Conservation (phyloP, 768 basidiomycete species). For the Pisolithus sp. region DNA sequence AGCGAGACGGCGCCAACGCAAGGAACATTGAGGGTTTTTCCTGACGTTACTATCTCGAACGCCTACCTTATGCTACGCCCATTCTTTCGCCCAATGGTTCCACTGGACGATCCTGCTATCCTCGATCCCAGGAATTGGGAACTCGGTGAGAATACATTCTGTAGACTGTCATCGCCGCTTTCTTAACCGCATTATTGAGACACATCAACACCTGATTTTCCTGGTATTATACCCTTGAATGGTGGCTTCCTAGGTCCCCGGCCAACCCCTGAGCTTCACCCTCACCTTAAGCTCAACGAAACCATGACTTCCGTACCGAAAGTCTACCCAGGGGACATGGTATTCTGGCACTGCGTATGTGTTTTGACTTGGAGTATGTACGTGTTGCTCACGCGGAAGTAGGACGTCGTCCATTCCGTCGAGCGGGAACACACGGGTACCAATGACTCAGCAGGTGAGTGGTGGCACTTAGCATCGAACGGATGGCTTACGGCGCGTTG, state of each 20-base stretch:
- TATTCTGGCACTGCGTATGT: slow-evolving; percentile 66
- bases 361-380: background rate
- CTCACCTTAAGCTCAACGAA: slow-evolving; percentile 55
- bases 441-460: slow-evolving; percentile 49
- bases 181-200: too few species aligned
- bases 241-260: slow-evolving; percentile 33
- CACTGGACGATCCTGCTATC: slow-evolving; percentile 35
- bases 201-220: too few species aligned
- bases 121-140: slow-evolving; percentile 49
- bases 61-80: slow-evolving; percentile 71
- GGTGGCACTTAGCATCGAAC: background rate
- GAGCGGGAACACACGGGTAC: slow-evolving; percentile 47
- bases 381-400: slow-evolving; percentile 4
- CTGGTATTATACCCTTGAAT: slow-evolving; percentile 32
- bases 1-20: too few species aligned
- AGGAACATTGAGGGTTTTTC: slow-evolving; percentile 63
- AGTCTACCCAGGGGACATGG: slow-evolving; percentile 71
- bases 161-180: background rate
- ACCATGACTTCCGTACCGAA: slow-evolving; percentile 68
- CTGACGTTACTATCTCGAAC: slow-evolving; percentile 58
- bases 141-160: slow-evolving; percentile 30
- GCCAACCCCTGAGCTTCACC: slow-evolving; percentile 53
- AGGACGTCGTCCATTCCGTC: slow-evolving; percentile 44
- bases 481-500: background rate
- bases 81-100: slow-evolving; percentile 56